phyloP scores from a whole-genome alignment of 2,329 filamentous ascomycete species.

The Pezicula carpinea region DNA sequence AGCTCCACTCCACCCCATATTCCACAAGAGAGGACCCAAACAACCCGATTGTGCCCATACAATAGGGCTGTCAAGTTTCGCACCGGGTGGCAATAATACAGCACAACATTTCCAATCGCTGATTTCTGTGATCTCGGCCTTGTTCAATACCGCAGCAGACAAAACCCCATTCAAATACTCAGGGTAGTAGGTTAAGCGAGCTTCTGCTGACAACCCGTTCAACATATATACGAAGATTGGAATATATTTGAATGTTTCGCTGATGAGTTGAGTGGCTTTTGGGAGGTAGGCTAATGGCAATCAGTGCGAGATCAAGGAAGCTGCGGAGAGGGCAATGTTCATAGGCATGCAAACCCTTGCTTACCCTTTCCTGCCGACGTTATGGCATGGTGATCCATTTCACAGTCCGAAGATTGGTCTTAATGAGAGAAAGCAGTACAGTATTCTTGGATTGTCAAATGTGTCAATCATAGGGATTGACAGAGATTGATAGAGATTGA shows the following conservation, averaged over 20 bases:
- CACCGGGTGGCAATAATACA: conserved; percentile 13
- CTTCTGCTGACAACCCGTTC: background rate
- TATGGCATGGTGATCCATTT: too few species aligned
- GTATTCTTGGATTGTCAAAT: too few species aligned
- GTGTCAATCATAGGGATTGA: too few species aligned
- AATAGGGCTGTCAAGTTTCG: conserved; percentile 12
- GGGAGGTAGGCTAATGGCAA: background rate
- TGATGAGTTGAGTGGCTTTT: background rate
- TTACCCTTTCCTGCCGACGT: too few species aligned
- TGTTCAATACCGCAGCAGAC: conserved; percentile 15
- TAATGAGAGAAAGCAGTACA: too few species aligned
- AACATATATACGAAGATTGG: background rate
- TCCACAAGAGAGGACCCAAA: conserved; percentile 13
- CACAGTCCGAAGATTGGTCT: too few species aligned
- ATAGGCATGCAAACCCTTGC: too few species aligned
- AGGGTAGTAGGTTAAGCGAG: conserved; percentile 8
- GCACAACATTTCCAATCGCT: conserved; percentile 12
- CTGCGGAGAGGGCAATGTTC: too few species aligned
- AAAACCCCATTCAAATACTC: conserved; percentile 13
- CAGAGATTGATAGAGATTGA: too few species aligned
- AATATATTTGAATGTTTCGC: background rate
- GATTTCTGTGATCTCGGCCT: conserved; percentile 10
- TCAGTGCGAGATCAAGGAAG: too few species aligned
- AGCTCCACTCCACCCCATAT: conserved; percentile 10
- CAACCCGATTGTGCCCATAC: conserved; percentile 16